These are phyloP conservation scores for Phlegmacium glaucopus DNA, from an alignment of 768 basidiomycete genomes.

Conservation along the genomic window DNA sequence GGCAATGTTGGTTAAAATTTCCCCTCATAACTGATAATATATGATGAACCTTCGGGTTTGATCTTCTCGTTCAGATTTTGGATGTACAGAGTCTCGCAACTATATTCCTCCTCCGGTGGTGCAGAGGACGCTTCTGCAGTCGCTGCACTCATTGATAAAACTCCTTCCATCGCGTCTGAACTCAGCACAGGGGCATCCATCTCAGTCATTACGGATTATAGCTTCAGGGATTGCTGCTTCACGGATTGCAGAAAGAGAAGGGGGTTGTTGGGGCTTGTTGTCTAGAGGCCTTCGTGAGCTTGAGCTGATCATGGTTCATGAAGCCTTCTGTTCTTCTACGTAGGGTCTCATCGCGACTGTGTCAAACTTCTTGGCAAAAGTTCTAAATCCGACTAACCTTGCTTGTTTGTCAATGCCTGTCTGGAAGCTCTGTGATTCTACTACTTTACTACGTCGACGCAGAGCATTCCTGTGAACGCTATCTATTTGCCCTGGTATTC, in stretches of 20 bases:
- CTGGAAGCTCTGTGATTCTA: too few species aligned
- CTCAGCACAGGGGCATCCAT: slow-evolving; percentile 22
- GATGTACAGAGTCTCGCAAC: slow-evolving; percentile 89
- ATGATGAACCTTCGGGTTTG: slow-evolving; percentile 62
- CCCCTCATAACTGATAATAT: background rate
- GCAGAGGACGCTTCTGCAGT: slow-evolving; percentile 3
- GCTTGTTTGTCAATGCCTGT: too few species aligned
- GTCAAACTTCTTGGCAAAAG: too few species aligned
- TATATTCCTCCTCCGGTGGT: slow-evolving; percentile 21
- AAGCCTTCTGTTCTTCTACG: too few species aligned
- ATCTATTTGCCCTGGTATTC: background rate
- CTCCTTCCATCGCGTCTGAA: slow-evolving; percentile 28
- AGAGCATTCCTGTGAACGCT: too few species aligned
- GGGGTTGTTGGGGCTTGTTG: background rate
- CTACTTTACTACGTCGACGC: too few species aligned
- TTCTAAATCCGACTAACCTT: too few species aligned
- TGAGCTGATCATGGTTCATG: too few species aligned
- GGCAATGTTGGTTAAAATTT: slow-evolving; percentile 3
- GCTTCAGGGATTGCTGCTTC: background rate
- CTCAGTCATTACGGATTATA: slow-evolving; percentile 13
- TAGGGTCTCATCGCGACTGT: too few species aligned
- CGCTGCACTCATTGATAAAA: slow-evolving; percentile 13
- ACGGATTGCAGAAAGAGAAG: background rate
- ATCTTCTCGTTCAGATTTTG: slow-evolving; percentile 97
- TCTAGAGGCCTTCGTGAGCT: background rate